Evolutionary conservation across 345 rosid species (phyloP), one percentile per base, ranked within the genome.

Genomic region (Punica granatum): DNA sequence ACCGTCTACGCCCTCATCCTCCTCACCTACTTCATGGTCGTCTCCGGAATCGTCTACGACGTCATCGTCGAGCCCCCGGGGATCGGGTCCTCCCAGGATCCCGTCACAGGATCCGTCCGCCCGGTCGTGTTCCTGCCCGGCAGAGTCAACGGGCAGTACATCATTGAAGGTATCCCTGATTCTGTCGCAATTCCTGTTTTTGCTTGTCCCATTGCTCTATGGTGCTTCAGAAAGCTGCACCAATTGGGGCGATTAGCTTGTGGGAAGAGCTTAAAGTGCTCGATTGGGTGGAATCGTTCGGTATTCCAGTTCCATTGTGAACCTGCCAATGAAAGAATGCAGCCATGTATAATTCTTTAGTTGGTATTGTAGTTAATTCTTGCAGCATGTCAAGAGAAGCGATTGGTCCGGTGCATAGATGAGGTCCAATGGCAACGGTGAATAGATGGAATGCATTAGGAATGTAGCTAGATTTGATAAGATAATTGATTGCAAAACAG

Each of bases 1-100:
- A 90, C 97, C 41, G 96, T 92, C 12, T 90, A 82, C 73, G 77
- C 90, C 21, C 84, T 92, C 34, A 71, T 92, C 60, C 92, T 92
- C 80, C 93, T 92, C 63, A 90, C 96, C n/a, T 92, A 90, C 90
- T 92, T 88, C 82, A 87, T 92, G 73, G 97, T 90, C 35, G 85
- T 90, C 64, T 92, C 98, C 0, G 98, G 98, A 8, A 79, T 93
- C 76, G 82, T 93, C 77, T 93, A 93, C 77, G 96, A 93, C 79
- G 90, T 93, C 67, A 93, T 90, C 53, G 97, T 90, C 0, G 96
- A 93, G 82, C 98, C 98, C 1, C 98, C 98, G 0, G 98, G 98
- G 49, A 93, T 93, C 81, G 97, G 98, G 23, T 93, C 98, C 58
- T 78, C 78, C 2, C 98, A 93, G 80, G 98, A 93, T 33, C 98